Evolutionary conservation across 306 rosid genomes (phyloP).

Genomic region (Gillenia trifoliata): DNA sequence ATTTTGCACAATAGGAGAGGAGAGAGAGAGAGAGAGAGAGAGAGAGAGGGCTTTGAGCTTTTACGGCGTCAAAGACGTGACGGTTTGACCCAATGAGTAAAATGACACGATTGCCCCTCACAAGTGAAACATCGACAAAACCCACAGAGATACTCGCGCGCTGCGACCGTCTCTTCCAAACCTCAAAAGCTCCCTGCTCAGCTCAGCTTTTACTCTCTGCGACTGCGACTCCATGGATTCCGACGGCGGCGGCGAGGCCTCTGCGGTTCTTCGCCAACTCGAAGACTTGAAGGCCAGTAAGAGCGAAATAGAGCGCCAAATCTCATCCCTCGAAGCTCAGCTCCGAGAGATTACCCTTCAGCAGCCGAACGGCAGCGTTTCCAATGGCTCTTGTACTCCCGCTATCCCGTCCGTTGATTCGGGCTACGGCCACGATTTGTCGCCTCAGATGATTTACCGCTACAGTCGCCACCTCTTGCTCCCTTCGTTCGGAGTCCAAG

Average conservation of each 20-base stretch:
- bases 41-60: not conserved
- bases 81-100: not conserved
- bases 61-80: not conserved
- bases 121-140: not conserved
- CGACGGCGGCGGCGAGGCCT: constrained; percentile 24
- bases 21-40: not conserved
- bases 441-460: constrained; percentile 70
- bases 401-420: constrained; percentile 9
- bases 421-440: constrained; percentile 33
- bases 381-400: constrained; percentile 39
- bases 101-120: not conserved
- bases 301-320: constrained; percentile 47
- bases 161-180: not conserved
- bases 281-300: constrained; percentile 47
- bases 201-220: not conserved
- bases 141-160: not conserved
- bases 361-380: constrained; percentile 23
- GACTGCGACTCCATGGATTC: constrained; percentile 33
- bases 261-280: constrained; percentile 49
- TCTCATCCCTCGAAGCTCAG: constrained; percentile 62
- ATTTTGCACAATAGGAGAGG: not conserved
- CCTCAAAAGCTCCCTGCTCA: not conserved
- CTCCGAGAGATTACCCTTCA: constrained; percentile 36
- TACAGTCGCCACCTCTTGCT: constrained; percentile 95
- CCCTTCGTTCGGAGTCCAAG: constrained; percentile 90